Conservation (phyloP, 2,329 filamentous ascomycete species). For the Hawksworthiomyces lignivorus region DNA sequence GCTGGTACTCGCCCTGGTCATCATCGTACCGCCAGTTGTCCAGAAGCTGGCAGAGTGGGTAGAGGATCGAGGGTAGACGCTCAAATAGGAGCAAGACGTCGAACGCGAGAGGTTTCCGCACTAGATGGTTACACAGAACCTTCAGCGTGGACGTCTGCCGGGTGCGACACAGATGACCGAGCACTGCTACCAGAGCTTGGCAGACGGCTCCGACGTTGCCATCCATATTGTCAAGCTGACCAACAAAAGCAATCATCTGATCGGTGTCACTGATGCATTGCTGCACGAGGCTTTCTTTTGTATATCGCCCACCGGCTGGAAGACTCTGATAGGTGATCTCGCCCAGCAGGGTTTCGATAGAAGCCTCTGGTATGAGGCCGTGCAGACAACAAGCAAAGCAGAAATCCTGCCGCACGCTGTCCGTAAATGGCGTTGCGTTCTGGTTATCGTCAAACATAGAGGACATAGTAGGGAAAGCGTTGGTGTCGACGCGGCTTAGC, state of each 20-base stretch:
- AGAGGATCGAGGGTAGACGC: constrained; percentile 59
- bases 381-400: constrained; percentile 87
- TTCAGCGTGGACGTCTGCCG: constrained; percentile 79
- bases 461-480: constrained; percentile 57
- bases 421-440: constrained; percentile 49
- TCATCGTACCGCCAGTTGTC: constrained; percentile 78
- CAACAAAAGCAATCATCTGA: constrained; percentile 56
- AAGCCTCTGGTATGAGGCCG: constrained; percentile 68
- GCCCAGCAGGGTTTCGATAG: constrained; percentile 72
- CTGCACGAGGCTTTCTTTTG: constrained; percentile 68
- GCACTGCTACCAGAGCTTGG: constrained; percentile 65
- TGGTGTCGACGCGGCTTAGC: constrained; percentile 73
- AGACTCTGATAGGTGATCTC: constrained; percentile 76
- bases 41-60: constrained; percentile 65
- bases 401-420: constrained; percentile 62
- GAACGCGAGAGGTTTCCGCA: constrained; percentile 61
- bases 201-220: constrained; percentile 85
- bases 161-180: constrained; percentile 59
- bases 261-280: constrained; percentile 71
- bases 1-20: constrained; percentile 73
- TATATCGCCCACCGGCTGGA: constrained; percentile 65
- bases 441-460: constrained; percentile 53
- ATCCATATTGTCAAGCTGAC: constrained; percentile 81
- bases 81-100: constrained; percentile 73
- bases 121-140: constrained; percentile 63